phyloP scores from a whole-genome alignment of 2,329 filamentous ascomycete genomes.

The Paecilomyces sp. region DNA sequence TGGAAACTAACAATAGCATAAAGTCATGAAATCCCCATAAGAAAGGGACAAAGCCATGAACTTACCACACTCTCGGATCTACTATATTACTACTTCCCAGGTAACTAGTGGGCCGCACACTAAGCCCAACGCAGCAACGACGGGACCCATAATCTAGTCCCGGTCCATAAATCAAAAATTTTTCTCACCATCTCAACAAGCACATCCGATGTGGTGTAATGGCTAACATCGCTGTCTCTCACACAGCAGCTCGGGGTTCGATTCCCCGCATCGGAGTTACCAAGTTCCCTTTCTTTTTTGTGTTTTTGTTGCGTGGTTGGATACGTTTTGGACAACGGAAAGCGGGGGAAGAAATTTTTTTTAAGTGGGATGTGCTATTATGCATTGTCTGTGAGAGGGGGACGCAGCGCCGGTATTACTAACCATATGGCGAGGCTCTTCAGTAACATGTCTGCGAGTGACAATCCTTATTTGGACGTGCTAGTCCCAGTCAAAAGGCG shows the following conservation, averaged over 20 bases:
- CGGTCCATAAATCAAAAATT: neutral
- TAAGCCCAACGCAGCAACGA: neutral
- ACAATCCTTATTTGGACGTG: too few species aligned
- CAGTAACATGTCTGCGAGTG: neutral
- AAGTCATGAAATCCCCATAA: too few species aligned
- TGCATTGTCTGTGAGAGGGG: too few species aligned
- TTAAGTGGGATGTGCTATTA: too few species aligned
- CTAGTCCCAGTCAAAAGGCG: neutral
- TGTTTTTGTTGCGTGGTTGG: neutral
- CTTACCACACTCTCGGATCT: too few species aligned
- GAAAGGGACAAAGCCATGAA: too few species aligned
- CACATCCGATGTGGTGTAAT: conserved; percentile 6
- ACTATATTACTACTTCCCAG: too few species aligned
- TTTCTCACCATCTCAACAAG: neutral
- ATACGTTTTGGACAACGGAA: too few species aligned
- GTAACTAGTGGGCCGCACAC: neutral
- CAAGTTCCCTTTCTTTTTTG: neutral
- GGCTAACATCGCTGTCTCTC: conserved; percentile 10
- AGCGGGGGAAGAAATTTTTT: too few species aligned
- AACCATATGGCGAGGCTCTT: too few species aligned
- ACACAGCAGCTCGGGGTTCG: conserved; percentile 2
- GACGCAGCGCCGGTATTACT: too few species aligned
- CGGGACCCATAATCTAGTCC: neutral
- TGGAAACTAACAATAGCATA: too few species aligned
- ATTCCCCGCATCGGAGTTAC: neutral